These are phyloP conservation scores for Russula griseocarnosa DNA, from an alignment of 768 basidiomycete species.

Conservation along the genomic window DNA sequence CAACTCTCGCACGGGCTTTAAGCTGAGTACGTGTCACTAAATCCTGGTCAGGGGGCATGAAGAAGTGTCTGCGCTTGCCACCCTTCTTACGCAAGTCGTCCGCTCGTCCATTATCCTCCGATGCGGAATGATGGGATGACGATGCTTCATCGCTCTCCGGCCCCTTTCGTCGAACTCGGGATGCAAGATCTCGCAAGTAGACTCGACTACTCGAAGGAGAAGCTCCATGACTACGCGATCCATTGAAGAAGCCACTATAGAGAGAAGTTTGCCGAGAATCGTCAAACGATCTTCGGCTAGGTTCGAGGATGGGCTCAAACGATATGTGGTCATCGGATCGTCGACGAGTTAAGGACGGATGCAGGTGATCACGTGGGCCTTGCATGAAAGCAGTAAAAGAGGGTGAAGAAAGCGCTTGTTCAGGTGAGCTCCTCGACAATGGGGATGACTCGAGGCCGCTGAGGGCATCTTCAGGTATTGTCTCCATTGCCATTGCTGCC, in stretches of 20 bases:
- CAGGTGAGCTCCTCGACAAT: slow-evolving; percentile 18
- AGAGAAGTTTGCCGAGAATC: slow-evolving; percentile 35
- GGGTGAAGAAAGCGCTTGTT: slow-evolving; percentile 6
- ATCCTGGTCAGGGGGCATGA: slow-evolving; percentile 23
- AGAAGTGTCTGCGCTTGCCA: slow-evolving; percentile 17
- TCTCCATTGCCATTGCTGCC: slow-evolving; percentile 42
- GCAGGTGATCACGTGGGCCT: slow-evolving; percentile 17
- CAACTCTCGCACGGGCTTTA: neutral
- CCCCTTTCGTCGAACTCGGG: slow-evolving; percentile 33
- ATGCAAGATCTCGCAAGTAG: slow-evolving; percentile 39
- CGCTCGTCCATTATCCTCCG: slow-evolving; percentile 24
- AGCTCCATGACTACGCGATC: slow-evolving; percentile 36
- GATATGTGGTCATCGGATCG: slow-evolving; percentile 46
- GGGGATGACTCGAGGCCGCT: slow-evolving; percentile 18
- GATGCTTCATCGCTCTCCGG: slow-evolving; percentile 47
- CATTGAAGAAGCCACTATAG: slow-evolving; percentile 39
- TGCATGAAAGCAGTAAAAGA: slow-evolving; percentile 7
- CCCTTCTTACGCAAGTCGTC: slow-evolving; percentile 15
- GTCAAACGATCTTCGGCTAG: slow-evolving; percentile 46
- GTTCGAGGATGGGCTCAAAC: slow-evolving; percentile 54
- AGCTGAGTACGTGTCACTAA: slow-evolving; percentile 15
- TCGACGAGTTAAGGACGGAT: slow-evolving; percentile 27
- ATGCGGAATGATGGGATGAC: slow-evolving; percentile 36
- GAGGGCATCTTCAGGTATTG: slow-evolving; percentile 44
- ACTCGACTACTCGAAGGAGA: slow-evolving; percentile 46